These are phyloP conservation scores for Wickerhamomyces chambardii DNA, from an alignment of 805 yeast species.

Conservation along the genomic window DNA sequence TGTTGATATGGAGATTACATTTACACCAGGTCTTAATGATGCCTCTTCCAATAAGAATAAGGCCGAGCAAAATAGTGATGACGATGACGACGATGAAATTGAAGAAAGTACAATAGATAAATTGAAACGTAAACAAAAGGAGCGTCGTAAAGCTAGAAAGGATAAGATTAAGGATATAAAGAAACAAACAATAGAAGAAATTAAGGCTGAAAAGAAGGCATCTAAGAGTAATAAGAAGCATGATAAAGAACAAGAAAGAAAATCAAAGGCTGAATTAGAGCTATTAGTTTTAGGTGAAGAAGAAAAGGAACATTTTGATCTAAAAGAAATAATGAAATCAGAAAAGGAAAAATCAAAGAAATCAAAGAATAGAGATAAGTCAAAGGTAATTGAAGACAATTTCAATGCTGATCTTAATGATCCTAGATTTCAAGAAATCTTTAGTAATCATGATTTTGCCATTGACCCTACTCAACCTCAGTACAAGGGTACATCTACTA, in stretches of 20 bases:
- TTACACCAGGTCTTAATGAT: conserved; percentile 75
- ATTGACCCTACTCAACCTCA: conserved; percentile 93
- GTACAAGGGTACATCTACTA: conserved; percentile 78
- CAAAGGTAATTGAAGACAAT: conserved; percentile 41
- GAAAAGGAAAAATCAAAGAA: conserved; percentile 56
- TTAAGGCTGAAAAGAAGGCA: conserved; percentile 29
- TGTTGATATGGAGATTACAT: conserved; percentile 91
- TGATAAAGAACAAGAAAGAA: conserved; percentile 24
- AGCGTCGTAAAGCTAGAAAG: conserved; percentile 79
- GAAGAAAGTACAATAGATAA: conserved; percentile 74
- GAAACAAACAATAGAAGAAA: conserved; percentile 41
- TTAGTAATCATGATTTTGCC: conserved; percentile 82
- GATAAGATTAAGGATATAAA: conserved; percentile 61
- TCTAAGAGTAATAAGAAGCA: conserved; percentile 16
- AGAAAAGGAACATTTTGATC: conserved; percentile 55
- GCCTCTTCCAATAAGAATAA: conserved; percentile 13
- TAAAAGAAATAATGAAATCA: conserved; percentile 69
- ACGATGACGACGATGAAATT: conserved; percentile 27
- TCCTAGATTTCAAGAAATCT: conserved; percentile 77
- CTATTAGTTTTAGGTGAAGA: conserved; percentile 46
- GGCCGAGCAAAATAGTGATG: conserved; percentile 8
- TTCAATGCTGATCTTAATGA: conserved; percentile 71
- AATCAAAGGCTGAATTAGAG: conserved; percentile 64
- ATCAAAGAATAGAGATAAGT: conserved; percentile 33
- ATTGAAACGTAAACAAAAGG: conserved; percentile 83